These are phyloP conservation scores for Chaetomiaceae sp. DNA, from an alignment of 2,329 filamentous ascomycete genomes.

Conservation along the genomic window DNA sequence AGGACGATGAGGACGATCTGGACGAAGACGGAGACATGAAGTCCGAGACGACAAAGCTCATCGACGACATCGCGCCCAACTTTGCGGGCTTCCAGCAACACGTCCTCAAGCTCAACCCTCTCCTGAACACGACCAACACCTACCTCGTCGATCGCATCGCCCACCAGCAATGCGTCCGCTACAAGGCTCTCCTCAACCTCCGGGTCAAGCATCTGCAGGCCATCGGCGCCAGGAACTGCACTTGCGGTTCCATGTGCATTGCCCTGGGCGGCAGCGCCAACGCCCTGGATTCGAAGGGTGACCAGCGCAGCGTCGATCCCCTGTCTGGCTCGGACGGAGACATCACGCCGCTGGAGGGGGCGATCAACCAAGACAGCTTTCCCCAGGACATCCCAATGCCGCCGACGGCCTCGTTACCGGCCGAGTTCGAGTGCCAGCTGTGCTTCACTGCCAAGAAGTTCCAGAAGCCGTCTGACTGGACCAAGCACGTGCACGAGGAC, in stretches of 20 bases:
- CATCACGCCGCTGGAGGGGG: conserved; percentile 63
- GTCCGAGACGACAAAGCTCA: conserved; percentile 57
- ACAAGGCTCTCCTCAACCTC: conserved; percentile 68
- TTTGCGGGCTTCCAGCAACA: conserved; percentile 73
- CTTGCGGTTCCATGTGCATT: conserved; percentile 59
- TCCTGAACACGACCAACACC: conserved; percentile 49
- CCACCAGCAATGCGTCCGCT: conserved; percentile 73
- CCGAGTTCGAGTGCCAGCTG: conserved; percentile 83
- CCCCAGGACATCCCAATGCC: conserved; percentile 77
- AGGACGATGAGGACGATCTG: conserved; percentile 55
- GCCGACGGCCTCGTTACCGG: conserved; percentile 70
- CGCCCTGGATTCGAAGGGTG: conserved; percentile 56
- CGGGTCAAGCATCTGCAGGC: conserved; percentile 66
- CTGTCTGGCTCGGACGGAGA: conserved; percentile 59
- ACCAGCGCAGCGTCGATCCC: conserved; percentile 56
- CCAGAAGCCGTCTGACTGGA: conserved; percentile 92
- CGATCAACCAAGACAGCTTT: conserved; percentile 69
- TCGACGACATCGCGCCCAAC: conserved; percentile 67
- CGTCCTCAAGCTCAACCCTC: conserved; percentile 69
- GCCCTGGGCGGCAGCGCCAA: conserved; percentile 62
- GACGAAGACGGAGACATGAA: conserved; percentile 60
- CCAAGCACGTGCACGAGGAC: conserved; percentile 92
- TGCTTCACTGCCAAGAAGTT: conserved; percentile 84
- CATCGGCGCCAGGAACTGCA: conserved; percentile 52
- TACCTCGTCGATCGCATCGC: conserved; percentile 77